Evolutionary conservation across 208 protist species (phyloP), one percentile per base, ranked within the genome.

Genomic region (Leishmania arabica): DNA sequence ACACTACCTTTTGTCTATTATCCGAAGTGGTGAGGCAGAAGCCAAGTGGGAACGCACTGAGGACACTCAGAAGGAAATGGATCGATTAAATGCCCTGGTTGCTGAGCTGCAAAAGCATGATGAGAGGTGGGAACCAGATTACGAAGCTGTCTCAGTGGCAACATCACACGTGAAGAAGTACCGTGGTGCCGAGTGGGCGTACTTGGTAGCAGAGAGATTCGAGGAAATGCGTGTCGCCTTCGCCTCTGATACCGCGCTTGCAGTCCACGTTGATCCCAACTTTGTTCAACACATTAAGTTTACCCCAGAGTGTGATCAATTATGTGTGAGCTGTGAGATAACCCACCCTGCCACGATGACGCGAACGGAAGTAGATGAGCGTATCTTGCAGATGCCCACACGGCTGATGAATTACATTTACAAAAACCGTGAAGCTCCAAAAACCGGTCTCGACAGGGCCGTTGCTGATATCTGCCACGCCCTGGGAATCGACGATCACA

Each of bases 391-490:
- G 54, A 85, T 88, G 62, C 88, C 88, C 6, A 78, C 86, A 11
- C 88, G 88, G 58, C 80, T 82, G 47, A 92, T 92, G 88, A 80
- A 79, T 8, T 87, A 79, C 13, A 62, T 92, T 68, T 85, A 86
- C 49, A 78, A 76, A 3, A 75, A 84, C 8, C 56, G 77, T 3
- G 82, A 89, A 47, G 79, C 74, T n/a, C 86, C 88, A 27, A 92
- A 92, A 62, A 77, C 42, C 7, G 85, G 84, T 77, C 79, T 92
- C 0, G 88, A 92, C 75, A 84, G 54, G 56, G 88, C 88, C 4
- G 89, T 92, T 49, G 34, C 86, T 34, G 86, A 92, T 31, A 83
- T 88, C 13, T 92, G 88, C 65, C 77, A 82, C 47, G 88, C 86
- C 45, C 72, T 92, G 2, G 84, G 88, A 24, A 86, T 92, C 19